A percentile compares a stretch with the other conserved stretches of the same genome.
These are phyloP conservation scores for Barnettozyma californica DNA, from an alignment of 805 yeast species.

Conservation along the genomic window DNA sequence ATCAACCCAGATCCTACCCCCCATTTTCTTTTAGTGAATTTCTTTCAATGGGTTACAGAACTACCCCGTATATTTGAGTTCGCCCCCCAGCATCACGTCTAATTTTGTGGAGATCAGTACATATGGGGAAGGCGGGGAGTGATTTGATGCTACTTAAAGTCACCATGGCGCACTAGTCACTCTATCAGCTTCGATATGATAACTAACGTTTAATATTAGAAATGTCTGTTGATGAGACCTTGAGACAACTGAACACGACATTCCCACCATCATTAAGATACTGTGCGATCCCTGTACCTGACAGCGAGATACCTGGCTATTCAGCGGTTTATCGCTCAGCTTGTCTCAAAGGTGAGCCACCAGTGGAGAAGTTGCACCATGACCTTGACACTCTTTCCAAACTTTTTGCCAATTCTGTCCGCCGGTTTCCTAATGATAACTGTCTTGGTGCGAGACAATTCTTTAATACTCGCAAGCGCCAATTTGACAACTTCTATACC, in stretches of 20 bases:
- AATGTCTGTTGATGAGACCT: slow-evolving; percentile 4
- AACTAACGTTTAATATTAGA: too few relatives aligned
- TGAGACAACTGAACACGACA: not conserved
- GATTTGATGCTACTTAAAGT: not conserved
- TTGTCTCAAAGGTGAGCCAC: not conserved
- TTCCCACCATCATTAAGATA: slow-evolving; percentile 3
- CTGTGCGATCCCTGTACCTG: slow-evolving; percentile 5
- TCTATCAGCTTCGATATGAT: too few relatives aligned
- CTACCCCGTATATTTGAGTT: too few relatives aligned
- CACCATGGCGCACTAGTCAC: not conserved
- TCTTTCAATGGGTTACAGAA: too few relatives aligned
- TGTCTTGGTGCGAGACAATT: slow-evolving; percentile 35
- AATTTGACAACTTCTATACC: slow-evolving; percentile 21
- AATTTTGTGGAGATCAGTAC: not conserved
- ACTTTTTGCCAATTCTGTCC: slow-evolving; percentile 32
- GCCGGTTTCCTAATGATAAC: slow-evolving; percentile 22
- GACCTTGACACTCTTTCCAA: slow-evolving; percentile 35
- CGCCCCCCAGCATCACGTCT: not conserved
- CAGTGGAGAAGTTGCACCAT: slow-evolving; percentile 31
- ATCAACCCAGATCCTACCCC: not conserved
- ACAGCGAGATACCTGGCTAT: slow-evolving; percentile 5
- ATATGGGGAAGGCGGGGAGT: not conserved
- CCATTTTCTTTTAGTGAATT: not conserved
- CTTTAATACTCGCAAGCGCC: slow-evolving; percentile 16
- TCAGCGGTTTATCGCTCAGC: slow-evolving; percentile 11